Base-by-base conservation (phyloP, 345 rosid species). In the Trapa incisa region DNA sequence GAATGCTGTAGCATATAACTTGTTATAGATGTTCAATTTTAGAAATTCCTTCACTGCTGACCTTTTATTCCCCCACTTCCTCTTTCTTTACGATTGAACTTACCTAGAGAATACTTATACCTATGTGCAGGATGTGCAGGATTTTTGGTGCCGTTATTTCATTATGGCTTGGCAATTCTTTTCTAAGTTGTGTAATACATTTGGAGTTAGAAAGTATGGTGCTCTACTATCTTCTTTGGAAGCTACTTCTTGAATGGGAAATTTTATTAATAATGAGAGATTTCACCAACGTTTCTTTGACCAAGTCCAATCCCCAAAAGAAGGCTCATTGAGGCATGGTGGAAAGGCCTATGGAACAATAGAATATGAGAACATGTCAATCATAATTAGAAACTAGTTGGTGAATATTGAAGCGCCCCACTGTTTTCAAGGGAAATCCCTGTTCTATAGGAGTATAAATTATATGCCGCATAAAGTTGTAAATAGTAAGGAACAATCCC, bases 391-490 rank as follows among this genome's bases (percentile, higher is more conserved):
- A 70, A 41, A 61, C 47, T 50, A 45, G 56, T 38, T 42, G 37
- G 29, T 37, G 7, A 61, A 48, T 22, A 13, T 38, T 61, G 41
- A 37, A 66, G 14, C 67, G 37, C 13, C 17, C 45, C 22, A 22
- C 47, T 52, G 67, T 32, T 67, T 2, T 41, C 3, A 15, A 63
- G 71, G 48, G 42, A 70, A 43, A 29, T 39, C 54, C 41, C 37
- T 68, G 4, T 9, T 3, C 38, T 68, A 41, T 5, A 64, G 65
- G 65, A 71, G 35, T 50, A 2, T 66, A 8, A 36, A 11, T 39
- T 37, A 56, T 15, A 22, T 61, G 32, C 32, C 70, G 65, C 80
- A 75, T 53, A 65, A 72, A 36, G 79, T 76, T 47, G 67, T 73
- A 43, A 50, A 65, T 43, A 22, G 29, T 47, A 73, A 63, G 9